A percentile compares a stretch with the other conserved stretches of the same genome.
Evolutionary conservation across 1,284 basidiomycete species (phyloP).

Genomic region (Cerioporus squamosus): DNA sequence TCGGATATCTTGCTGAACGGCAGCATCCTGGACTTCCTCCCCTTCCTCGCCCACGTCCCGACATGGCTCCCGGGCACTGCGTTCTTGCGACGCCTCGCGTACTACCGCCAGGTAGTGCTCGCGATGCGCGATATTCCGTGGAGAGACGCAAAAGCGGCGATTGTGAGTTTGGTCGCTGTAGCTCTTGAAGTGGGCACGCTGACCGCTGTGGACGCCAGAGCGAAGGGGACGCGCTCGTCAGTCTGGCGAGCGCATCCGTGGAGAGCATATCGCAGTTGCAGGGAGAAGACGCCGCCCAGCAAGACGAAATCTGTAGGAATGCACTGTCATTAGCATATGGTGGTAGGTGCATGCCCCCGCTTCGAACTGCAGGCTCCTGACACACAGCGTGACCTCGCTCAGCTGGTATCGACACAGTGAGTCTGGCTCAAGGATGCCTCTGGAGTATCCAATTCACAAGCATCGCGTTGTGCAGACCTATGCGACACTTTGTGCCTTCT

Average conservation of each 20-base stretch:
- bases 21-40: slow-evolving; percentile 13
- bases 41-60: slow-evolving; percentile 11
- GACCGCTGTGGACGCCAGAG: too few relatives aligned
- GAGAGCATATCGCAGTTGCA: too few relatives aligned
- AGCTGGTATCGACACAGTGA: slow-evolving; percentile 24
- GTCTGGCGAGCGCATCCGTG: too few relatives aligned
- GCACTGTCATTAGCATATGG: not conserved
- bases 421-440: not conserved
- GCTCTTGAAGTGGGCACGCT: too few relatives aligned
- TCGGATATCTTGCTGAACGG: not conserved
- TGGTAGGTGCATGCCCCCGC: slow-evolving; percentile 1
- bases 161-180: too few relatives aligned
- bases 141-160: not conserved
- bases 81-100: not conserved
- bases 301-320: not conserved
- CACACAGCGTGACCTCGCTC: not conserved
- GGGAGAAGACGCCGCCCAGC: too few relatives aligned
- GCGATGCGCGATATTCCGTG: slow-evolving; percentile 9
- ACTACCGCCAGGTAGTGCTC: not conserved
- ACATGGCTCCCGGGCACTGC: slow-evolving; percentile 13
- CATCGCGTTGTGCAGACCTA: slow-evolving; percentile 18
- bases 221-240: too few relatives aligned
- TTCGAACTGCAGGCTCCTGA: not conserved
- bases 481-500: slow-evolving; percentile 25
- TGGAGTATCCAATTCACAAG: not conserved